Conservation (phyloP, 2,329 filamentous ascomycete species). For the Tympanopsis confertula region DNA sequence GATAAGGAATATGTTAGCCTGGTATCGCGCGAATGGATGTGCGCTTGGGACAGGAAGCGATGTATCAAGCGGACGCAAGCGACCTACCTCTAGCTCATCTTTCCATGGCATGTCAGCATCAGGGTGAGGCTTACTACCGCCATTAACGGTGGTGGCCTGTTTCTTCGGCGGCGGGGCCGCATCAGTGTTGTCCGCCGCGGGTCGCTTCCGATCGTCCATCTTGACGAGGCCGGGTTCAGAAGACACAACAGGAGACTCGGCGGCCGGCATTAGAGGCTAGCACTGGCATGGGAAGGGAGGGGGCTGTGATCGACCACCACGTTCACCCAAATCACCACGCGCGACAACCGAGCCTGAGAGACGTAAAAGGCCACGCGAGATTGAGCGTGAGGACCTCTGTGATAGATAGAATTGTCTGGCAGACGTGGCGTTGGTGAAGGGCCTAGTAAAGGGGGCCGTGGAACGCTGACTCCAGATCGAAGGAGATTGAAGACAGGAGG, state of each 20-base stretch:
- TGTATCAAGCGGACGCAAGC: not conserved
- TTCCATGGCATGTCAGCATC: not conserved
- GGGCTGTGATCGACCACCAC: not conserved
- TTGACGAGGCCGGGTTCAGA: slow-evolving; percentile 29
- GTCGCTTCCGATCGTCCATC: slow-evolving; percentile 65
- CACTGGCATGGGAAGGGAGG: not conserved
- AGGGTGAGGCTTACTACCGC: slow-evolving; percentile 1
- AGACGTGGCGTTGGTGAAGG: no score
- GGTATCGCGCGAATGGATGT: not conserved
- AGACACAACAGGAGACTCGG: not conserved
- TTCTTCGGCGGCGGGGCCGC: slow-evolving; percentile 52
- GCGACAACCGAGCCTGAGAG: not conserved
- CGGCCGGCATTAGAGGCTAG: slow-evolving; percentile 1
- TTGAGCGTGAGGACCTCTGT: no score
- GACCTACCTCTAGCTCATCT: not conserved
- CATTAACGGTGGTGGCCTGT: slow-evolving; percentile 31
- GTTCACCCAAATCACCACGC: not conserved
- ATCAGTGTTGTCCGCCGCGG: slow-evolving; percentile 43
- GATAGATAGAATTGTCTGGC: no score
- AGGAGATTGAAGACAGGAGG: slow-evolving; percentile 1
- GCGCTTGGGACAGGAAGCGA: not conserved
- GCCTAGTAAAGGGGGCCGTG: no score
- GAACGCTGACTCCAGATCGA: no score
- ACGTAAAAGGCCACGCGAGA: no score
- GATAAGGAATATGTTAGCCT: slow-evolving; percentile 9